These are phyloP conservation scores for Physcomitrium patens DNA, from an alignment of 225 moss, liverwort and hornwort species.

Conservation along the genomic window DNA sequence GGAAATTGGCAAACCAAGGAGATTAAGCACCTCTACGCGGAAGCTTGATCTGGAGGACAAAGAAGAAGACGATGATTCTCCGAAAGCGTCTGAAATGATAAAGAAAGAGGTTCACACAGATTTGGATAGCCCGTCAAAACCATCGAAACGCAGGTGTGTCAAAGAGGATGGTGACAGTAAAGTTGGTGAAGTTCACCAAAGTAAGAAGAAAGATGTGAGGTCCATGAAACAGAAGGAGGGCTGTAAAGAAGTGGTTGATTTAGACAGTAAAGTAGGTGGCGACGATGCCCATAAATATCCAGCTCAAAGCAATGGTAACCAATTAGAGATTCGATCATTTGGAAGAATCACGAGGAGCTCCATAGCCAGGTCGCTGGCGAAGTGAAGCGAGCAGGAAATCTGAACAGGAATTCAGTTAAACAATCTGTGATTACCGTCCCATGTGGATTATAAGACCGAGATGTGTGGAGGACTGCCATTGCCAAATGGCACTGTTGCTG, in stretches of 20 bases:
- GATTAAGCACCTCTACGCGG: slow-evolving; percentile 31
- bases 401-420: background rate
- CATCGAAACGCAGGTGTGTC: slow-evolving; percentile 39
- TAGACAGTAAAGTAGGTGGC: slow-evolving; percentile 4
- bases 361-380: slow-evolving; percentile 30
- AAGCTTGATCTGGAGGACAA: slow-evolving; percentile 42
- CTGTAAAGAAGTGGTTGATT: slow-evolving; percentile 9
- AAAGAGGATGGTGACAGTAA: slow-evolving; percentile 26
- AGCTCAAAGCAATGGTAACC: slow-evolving; percentile 23
- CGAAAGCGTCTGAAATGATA: slow-evolving; percentile 22
- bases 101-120: slow-evolving; percentile 20
- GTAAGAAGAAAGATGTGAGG: slow-evolving; percentile 21
- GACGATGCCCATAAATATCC: slow-evolving; percentile 27
- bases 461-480: slow-evolving; percentile 5
- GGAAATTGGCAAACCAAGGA: slow-evolving; percentile 34
- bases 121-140: slow-evolving; percentile 19
- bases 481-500: slow-evolving; percentile 24
- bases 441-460: background rate
- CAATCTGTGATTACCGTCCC: background rate
- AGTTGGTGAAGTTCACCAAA: background rate
- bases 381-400: slow-evolving; percentile 21
- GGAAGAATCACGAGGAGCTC: slow-evolving; percentile 56
- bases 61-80: slow-evolving; percentile 19
- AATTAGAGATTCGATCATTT: slow-evolving; percentile 40
- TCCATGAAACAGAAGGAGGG: slow-evolving; percentile 30